Percentiles rank a stretch among this genome's conserved stretches.
phyloP scores from a whole-genome alignment of 306 rosid genomes.

The Alnus glutinosa region DNA sequence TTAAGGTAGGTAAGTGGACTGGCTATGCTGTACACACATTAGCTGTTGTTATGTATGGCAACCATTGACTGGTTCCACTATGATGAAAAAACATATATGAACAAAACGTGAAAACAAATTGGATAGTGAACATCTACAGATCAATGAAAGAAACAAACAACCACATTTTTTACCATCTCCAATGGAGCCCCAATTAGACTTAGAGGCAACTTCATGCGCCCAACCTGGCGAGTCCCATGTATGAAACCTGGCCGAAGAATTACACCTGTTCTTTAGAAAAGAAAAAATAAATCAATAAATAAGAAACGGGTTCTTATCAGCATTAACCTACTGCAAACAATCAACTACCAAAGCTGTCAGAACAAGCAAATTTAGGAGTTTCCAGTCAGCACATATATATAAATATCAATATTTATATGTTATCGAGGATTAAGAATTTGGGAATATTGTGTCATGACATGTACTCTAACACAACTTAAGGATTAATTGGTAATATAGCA shows the following conservation, averaged over 20 bases:
- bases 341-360: not conserved
- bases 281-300: not conserved
- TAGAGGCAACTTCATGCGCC: constrained; percentile 5
- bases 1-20: too few relatives aligned
- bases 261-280: not conserved
- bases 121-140: not conserved
- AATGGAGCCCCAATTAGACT: constrained; percentile 10
- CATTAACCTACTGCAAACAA: not conserved
- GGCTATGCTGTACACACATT: not conserved
- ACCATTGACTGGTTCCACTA: not conserved
- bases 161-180: not conserved
- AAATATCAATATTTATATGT: too few relatives aligned
- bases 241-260: constrained; percentile 15
- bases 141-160: not conserved
- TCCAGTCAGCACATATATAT: not conserved
- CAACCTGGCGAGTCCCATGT: not conserved
- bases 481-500: not conserved
- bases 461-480: not conserved
- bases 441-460: not conserved
- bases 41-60: not conserved
- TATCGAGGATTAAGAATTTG: not conserved
- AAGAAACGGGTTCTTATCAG: too few relatives aligned
- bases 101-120: not conserved
- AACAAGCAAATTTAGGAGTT: not conserved
- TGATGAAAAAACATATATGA: not conserved